Evolutionary conservation across 495 filamentous ascomycete species (phyloP).

Genomic region (Daldinia bambusicola): DNA sequence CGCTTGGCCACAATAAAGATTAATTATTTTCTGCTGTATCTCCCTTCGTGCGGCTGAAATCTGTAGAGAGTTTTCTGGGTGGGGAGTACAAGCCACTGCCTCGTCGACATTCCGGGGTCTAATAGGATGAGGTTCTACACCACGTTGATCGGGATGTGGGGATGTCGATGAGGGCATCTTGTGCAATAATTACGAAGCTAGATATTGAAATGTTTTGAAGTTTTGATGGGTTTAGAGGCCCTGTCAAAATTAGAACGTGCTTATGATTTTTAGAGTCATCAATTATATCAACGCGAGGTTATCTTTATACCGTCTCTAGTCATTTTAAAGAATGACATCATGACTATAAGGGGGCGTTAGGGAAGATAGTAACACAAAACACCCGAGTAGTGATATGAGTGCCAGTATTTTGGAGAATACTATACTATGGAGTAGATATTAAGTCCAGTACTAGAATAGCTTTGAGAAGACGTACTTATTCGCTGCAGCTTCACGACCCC

Average conservation of each 20-base stretch:
- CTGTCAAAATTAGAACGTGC: too few relatives aligned
- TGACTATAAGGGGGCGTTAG: neutral
- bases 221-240: too few relatives aligned
- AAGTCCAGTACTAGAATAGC: too few relatives aligned
- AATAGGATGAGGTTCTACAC: slow-evolving; percentile 6
- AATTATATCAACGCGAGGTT: too few relatives aligned
- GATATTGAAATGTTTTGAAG: neutral
- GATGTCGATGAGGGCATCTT: slow-evolving; percentile 15
- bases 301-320: neutral
- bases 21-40: slow-evolving; percentile 55
- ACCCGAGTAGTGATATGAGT: too few relatives aligned
- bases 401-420: too few relatives aligned
- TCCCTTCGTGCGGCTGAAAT: slow-evolving; percentile 47
- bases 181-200: neutral
- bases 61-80: slow-evolving; percentile 52
- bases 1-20: slow-evolving; percentile 59
- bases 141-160: slow-evolving; percentile 7
- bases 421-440: too few relatives aligned
- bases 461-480: too few relatives aligned
- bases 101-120: slow-evolving; percentile 4
- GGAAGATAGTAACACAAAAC: neutral
- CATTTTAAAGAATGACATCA: neutral
- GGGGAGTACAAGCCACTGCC: slow-evolving; percentile 56
- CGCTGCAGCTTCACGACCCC: too few relatives aligned
- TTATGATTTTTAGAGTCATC: too few relatives aligned